Base-by-base conservation (phyloP, 2,329 filamentous ascomycete genomes). In the Phialophora expanda region DNA sequence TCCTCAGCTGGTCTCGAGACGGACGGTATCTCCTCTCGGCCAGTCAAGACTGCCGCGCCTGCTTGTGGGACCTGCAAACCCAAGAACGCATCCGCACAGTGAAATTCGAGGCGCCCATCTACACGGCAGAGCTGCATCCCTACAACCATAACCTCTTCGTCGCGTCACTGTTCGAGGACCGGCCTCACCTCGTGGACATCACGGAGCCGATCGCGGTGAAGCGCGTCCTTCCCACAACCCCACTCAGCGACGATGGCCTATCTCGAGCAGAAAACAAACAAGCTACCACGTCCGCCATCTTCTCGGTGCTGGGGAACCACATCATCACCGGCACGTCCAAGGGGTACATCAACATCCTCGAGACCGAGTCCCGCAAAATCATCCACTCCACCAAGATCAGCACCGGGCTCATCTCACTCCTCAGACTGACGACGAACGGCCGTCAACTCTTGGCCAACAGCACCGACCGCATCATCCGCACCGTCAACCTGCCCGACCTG, bases 31-130 rank as follows among this genome's bases (percentile, higher is more conserved):
- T 99, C 60, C 86, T 99, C 64, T 97, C 92, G 65, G 91, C 93
- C 11, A 96, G 93, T 53, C 92, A 97, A 77, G 95, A 97, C 74
- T 98, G 94, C 91, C 96, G 96, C 79, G 93, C 91, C 69, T 93
- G 97, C 58, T 84, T 99, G 0, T 99, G 95, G 95, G 95, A 99
- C 78, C 82, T 99, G 65, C 85, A 90, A 75, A 85, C 90, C 77
- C 86, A 89, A 75, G 84, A 84, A 70, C 83, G 91, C 66, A 82
- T 93, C 74, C 89, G 93, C 70, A 93, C 92, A 72, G 90, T 97
- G 73, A 90, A 93, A 71, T 97, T 99, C 75, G 89, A 94, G 71
- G 92, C 93, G 2, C 93, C 94, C 0, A 91, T 97, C 38, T 99
- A 97, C 80, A 96, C 96, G 73, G 96, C 94, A 3, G 95, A 99